Evolutionary conservation across 2,329 filamentous ascomycete genomes (phyloP).

Genomic region (Sporothrix protearum): DNA sequence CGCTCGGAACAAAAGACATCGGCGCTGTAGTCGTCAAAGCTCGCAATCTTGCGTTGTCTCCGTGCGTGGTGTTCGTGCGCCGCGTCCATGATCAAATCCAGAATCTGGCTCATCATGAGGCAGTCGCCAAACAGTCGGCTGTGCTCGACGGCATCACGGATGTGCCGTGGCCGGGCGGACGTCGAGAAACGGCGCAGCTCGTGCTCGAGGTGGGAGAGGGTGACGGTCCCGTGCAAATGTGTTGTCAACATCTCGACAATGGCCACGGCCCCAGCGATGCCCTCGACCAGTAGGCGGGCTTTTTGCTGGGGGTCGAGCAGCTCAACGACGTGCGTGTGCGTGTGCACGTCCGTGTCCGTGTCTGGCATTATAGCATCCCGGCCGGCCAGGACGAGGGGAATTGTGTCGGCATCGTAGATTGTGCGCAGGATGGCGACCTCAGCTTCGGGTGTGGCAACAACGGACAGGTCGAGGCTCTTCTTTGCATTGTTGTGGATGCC

Average conservation of each 20-base stretch:
- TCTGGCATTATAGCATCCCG: not conserved
- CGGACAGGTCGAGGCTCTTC: slow-evolving; percentile 11
- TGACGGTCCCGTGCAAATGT: slow-evolving; percentile 25
- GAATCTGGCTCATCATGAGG: slow-evolving; percentile 36
- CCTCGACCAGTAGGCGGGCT: slow-evolving; percentile 37
- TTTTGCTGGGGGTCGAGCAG: slow-evolving; percentile 36
- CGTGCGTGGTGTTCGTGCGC: slow-evolving; percentile 31
- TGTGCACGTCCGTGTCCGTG: slow-evolving; percentile 25
- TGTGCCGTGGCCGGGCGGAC: slow-evolving; percentile 33
- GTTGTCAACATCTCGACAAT: slow-evolving; percentile 32
- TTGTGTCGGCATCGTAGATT: slow-evolving; percentile 37
- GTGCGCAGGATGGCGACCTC: slow-evolving; percentile 34
- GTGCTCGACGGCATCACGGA: slow-evolving; percentile 35
- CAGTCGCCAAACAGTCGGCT: slow-evolving; percentile 36
- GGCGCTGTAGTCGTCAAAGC: slow-evolving; percentile 30
- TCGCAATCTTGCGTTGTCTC: slow-evolving; percentile 9
- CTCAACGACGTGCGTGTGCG: slow-evolving; percentile 30
- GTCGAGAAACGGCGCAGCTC: slow-evolving; percentile 36
- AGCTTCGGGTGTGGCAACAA: slow-evolving; percentile 29
- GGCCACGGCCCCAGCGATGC: slow-evolving; percentile 37
- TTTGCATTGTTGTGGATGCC: slow-evolving; percentile 27
- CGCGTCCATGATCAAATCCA: slow-evolving; percentile 35
- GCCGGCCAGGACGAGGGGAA: slow-evolving; percentile 34
- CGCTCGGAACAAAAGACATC: slow-evolving; percentile 34
- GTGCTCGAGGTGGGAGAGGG: slow-evolving; percentile 29